Evolutionary conservation across 106 monocot species (phyloP).

Genomic region (Gastrodia elata): DNA sequence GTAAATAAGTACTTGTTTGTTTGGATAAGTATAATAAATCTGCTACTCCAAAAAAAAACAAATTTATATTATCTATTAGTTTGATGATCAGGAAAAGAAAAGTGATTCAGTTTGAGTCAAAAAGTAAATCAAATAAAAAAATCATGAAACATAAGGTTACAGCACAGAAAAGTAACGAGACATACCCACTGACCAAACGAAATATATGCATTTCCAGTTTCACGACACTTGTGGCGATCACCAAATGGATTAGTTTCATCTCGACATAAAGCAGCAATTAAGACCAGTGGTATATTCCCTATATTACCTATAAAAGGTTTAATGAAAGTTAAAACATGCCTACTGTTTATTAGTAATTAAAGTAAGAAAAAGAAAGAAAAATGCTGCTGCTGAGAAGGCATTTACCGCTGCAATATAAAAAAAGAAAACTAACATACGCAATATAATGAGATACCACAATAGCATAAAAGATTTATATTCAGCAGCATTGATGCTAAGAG

Average conservation of each 20-base stretch:
- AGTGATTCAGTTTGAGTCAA: background rate
- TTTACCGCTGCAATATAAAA: background rate
- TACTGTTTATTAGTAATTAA: background rate
- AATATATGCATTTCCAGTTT: constrained; percentile 73
- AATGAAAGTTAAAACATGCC: background rate
- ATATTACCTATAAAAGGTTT: constrained; percentile 46
- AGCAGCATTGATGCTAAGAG: background rate
- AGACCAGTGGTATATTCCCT: constrained; percentile 68
- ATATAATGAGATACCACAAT: background rate
- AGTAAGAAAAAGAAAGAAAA: background rate
- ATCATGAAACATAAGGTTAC: background rate
- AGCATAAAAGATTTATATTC: background rate
- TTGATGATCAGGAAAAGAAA: background rate
- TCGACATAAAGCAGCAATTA: constrained; percentile 70
- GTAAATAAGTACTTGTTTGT: background rate
- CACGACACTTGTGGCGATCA: constrained; percentile 43
- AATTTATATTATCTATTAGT: background rate
- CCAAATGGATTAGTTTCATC: constrained; percentile 65
- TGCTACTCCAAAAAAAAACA: background rate
- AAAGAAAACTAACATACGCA: background rate
- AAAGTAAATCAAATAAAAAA: background rate
- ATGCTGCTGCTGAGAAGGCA: background rate
- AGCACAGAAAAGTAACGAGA: background rate
- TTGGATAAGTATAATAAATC: too few species aligned
- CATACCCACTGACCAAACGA: constrained; percentile 79